Percentiles rank a stretch among this genome's conserved stretches.
phyloP scores from a whole-genome alignment of 768 basidiomycete species.

The Pleurotus pulmonarius region DNA sequence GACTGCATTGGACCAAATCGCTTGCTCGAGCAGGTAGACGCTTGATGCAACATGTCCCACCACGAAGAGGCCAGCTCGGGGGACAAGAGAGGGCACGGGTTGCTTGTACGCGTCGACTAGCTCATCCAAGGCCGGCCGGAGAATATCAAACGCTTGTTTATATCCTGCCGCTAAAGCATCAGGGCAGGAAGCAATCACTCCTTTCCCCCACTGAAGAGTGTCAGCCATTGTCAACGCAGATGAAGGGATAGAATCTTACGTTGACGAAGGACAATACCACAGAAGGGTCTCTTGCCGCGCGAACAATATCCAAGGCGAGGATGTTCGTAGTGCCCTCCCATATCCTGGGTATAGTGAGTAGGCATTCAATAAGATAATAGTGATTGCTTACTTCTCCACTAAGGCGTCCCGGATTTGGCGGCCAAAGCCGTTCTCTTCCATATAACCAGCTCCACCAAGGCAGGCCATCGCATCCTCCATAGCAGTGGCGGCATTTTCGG shows the following conservation, averaged over 20 bases:
- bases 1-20: conserved; percentile 48
- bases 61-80: conserved; percentile 57
- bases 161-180: conserved; percentile 22
- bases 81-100: conserved; percentile 42
- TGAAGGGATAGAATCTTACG: conserved; percentile 30
- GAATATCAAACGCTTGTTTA: conserved; percentile 22
- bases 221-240: neutral
- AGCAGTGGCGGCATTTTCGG: conserved; percentile 56
- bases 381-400: conserved; percentile 54
- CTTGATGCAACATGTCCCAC: conserved; percentile 52
- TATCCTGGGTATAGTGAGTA: conserved; percentile 37
- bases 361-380: neutral
- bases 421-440: conserved; percentile 77
- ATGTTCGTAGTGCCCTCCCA: conserved; percentile 79
- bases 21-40: conserved; percentile 64
- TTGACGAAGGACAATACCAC: conserved; percentile 43
- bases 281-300: conserved; percentile 44
- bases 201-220: conserved; percentile 46
- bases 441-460: conserved; percentile 77
- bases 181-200: conserved; percentile 40
- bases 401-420: conserved; percentile 61
- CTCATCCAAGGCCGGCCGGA: conserved; percentile 36
- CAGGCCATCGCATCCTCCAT: conserved; percentile 76
- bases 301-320: conserved; percentile 61
- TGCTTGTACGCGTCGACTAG: conserved; percentile 36